phyloP scores from a whole-genome alignment of 2,329 filamentous ascomycete genomes.

The Trichoderma oligosporum region DNA sequence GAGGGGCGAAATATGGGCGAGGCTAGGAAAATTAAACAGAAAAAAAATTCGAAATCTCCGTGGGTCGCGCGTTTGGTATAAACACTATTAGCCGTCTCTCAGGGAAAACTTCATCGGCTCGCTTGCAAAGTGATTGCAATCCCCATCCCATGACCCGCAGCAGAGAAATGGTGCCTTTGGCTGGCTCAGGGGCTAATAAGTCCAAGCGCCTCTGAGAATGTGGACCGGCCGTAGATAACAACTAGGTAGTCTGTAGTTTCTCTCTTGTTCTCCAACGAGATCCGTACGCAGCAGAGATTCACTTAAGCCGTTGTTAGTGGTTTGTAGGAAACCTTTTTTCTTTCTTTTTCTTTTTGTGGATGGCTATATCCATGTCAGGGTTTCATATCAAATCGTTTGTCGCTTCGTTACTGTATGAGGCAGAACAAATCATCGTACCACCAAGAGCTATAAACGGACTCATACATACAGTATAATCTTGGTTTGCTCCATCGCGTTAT shows the following conservation, averaged over 20 bases:
- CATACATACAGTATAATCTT: slow-evolving; percentile 10
- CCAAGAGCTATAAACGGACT: no score
- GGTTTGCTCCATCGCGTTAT: slow-evolving; percentile 8
- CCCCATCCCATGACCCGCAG: slow-evolving; percentile 11
- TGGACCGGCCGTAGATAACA: slow-evolving; percentile 9
- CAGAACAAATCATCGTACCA: no score
- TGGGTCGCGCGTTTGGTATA: background rate
- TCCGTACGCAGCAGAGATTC: slow-evolving; percentile 1
- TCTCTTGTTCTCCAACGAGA: slow-evolving; percentile 1
- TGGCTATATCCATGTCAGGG: no score
- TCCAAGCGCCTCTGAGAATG: slow-evolving; percentile 7
- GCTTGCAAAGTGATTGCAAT: slow-evolving; percentile 16
- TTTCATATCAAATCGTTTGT: no score
- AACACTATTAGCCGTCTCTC: background rate
- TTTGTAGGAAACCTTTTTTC: background rate
- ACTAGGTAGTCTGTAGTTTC: background rate
- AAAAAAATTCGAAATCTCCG: slow-evolving; percentile 8
- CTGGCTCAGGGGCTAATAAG: slow-evolving; percentile 14
- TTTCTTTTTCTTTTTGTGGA: no score
- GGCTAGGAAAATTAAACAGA: background rate
- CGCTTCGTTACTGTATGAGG: no score
- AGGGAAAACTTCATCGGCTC: background rate
- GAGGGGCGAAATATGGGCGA: background rate
- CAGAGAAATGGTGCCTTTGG: slow-evolving; percentile 7
- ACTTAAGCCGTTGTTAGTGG: slow-evolving; percentile 7